phyloP scores from a whole-genome alignment of 2,329 filamentous ascomycete species.

The Epichloe glyceriae region DNA sequence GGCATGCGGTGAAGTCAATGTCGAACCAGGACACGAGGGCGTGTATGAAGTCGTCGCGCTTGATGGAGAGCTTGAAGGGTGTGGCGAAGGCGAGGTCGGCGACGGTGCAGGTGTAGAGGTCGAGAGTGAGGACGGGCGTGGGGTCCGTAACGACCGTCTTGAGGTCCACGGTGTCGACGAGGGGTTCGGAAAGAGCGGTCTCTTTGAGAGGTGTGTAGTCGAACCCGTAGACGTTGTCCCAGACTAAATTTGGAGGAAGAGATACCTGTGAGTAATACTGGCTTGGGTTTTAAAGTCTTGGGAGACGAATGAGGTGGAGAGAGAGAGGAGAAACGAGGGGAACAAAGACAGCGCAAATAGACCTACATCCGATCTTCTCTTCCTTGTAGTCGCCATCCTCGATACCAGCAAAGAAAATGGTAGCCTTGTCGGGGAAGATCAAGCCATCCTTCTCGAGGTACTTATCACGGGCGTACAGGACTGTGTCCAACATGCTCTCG shows the following conservation, averaged over 20 bases:
- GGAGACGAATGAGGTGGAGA: background rate
- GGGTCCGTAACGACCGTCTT: constrained; percentile 96
- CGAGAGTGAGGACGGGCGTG: constrained; percentile 68
- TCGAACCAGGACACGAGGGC: constrained; percentile 98
- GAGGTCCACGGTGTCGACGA: constrained; percentile 94
- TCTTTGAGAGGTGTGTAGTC: constrained; percentile 89
- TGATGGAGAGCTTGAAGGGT: constrained; percentile 62
- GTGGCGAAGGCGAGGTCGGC: constrained; percentile 74
- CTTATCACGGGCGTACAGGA: constrained; percentile 87
- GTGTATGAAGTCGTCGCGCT: constrained; percentile 89
- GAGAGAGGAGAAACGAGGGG: background rate
- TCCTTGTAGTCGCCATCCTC: constrained; percentile 99
- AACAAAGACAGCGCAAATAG: background rate
- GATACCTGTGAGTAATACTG: background rate
- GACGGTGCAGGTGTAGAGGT: constrained; percentile 80
- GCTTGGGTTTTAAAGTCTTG: background rate
- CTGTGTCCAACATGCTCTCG: constrained; percentile 97
- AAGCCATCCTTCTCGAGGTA: constrained; percentile 78
- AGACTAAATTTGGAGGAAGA: constrained; percentile 51
- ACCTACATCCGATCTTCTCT: constrained; percentile 97
- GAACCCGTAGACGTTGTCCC: constrained; percentile 98
- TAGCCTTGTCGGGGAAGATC: constrained; percentile 98
- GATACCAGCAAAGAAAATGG: constrained; percentile 91
- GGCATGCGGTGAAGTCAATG: constrained; percentile 95
- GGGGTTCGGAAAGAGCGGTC: constrained; percentile 85